These are phyloP conservation scores for Podospora didyma DNA, from an alignment of 495 filamentous ascomycete genomes.

Conservation along the genomic window DNA sequence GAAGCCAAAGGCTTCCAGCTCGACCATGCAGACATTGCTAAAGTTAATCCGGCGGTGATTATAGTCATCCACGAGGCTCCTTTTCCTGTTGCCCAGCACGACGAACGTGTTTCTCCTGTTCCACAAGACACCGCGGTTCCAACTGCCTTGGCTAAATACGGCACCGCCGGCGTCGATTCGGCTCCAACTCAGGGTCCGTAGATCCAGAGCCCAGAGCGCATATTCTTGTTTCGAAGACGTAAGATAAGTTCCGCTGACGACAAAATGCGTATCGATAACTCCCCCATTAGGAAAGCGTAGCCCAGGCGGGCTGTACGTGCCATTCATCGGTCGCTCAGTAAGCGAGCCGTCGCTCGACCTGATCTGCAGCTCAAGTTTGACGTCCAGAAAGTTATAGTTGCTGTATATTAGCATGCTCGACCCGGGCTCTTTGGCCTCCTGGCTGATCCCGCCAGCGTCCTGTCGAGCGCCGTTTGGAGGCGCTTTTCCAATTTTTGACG, in stretches of 20 bases:
- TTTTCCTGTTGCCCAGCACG: conserved; percentile 85
- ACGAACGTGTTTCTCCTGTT: conserved; percentile 89
- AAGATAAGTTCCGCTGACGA: conserved; percentile 93
- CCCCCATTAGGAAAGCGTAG: conserved; percentile 93
- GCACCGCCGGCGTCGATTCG: conserved; percentile 93
- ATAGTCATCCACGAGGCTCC: conserved; percentile 95
- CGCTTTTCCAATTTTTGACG: conserved; percentile 66
- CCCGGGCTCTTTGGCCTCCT: conserved; percentile 55
- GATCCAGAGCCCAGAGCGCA: conserved; percentile 90
- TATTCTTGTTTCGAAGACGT: conserved; percentile 98
- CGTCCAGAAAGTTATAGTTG: conserved; percentile 97
- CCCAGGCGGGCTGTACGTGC: conserved; percentile 81
- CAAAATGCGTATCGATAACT: conserved; percentile 89
- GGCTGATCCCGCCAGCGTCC: conserved; percentile 33
- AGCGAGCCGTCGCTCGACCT: conserved; percentile 79
- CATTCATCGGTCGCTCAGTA: conserved; percentile 83
- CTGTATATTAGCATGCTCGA: conserved; percentile 96
- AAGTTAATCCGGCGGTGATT: conserved; percentile 98
- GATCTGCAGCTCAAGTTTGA: conserved; percentile 91
- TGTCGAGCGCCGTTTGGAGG: conserved; percentile 26
- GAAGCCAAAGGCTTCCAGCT: conserved; percentile 92
- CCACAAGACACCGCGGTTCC: conserved; percentile 95
- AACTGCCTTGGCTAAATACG: conserved; percentile 92
- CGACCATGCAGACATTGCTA: conserved; percentile 90
- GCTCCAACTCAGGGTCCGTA: conserved; percentile 84